These are phyloP conservation scores for Lactifluus rugatus DNA, from an alignment of 768 basidiomycete genomes.

Conservation along the genomic window DNA sequence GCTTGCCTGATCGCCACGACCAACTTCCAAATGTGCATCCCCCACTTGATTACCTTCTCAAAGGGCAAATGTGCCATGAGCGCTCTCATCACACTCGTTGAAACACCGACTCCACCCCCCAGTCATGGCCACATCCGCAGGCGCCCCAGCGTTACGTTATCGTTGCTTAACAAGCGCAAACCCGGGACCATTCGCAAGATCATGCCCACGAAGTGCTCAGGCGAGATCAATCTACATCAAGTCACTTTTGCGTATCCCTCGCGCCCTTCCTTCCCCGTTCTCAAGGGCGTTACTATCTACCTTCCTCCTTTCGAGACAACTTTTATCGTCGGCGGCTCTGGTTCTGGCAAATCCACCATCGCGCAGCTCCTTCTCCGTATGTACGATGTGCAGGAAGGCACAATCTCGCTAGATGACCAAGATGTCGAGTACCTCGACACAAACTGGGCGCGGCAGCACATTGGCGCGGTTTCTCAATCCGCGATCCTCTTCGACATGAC, in stretches of 20 bases:
- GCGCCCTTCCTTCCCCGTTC: slow-evolving; percentile 49
- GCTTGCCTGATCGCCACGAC: slow-evolving; percentile 85
- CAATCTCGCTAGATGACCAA: slow-evolving; percentile 73
- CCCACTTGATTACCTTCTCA: slow-evolving; percentile 63
- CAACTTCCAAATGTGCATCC: slow-evolving; percentile 81
- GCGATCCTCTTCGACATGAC: slow-evolving; percentile 72
- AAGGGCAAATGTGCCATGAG: slow-evolving; percentile 81
- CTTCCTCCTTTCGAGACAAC: slow-evolving; percentile 65
- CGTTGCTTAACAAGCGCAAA: slow-evolving; percentile 31
- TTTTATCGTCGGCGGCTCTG: slow-evolving; percentile 72
- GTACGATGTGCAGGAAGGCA: slow-evolving; percentile 58
- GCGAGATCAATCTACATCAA: slow-evolving; percentile 55
- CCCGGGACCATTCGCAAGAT: slow-evolving; percentile 47
- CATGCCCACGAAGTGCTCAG: slow-evolving; percentile 49
- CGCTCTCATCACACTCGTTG: slow-evolving; percentile 51
- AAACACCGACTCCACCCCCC: slow-evolving; percentile 26
- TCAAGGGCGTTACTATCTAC: slow-evolving; percentile 53
- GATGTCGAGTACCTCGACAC: slow-evolving; percentile 66
- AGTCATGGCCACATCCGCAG: slow-evolving; percentile 13
- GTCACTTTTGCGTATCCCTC: slow-evolving; percentile 69
- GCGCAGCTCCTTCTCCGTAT: slow-evolving; percentile 58
- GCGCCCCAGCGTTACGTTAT: slow-evolving; percentile 15
- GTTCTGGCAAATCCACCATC: slow-evolving; percentile 69
- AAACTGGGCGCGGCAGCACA: slow-evolving; percentile 52
- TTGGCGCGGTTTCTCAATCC: slow-evolving; percentile 73